Base-by-base conservation (phyloP, 805 yeast species). In the Barnettozyma botsteinii region DNA sequence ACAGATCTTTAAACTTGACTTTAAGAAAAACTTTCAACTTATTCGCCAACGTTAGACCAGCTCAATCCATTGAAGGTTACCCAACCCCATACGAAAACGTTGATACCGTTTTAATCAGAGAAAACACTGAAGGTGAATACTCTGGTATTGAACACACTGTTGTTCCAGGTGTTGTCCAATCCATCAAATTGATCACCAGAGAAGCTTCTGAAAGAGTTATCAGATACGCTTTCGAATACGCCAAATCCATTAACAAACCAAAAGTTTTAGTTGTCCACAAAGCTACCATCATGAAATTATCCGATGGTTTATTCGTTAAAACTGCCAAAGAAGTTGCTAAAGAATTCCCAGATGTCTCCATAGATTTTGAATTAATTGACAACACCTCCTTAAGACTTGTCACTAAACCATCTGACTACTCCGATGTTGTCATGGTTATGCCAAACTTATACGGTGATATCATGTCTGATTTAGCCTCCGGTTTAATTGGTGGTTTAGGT, bases 391-490 rank as follows among this genome's bases (percentile, higher is more conserved):
- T 93, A 66, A 83, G 78, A 66, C 78, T 88, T 64, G 94, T 94
- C 54, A 73, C 85, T 48, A 88, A 91, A 69, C 98, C 98, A 52
- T 45, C 62, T 27, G 81, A 81, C 56, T 91, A 88, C 80, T 74
- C 81, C 67, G 78, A 86, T 57, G 81, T 83, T 45, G 98, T 93
- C 60, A 72, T 74, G 67, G 98, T 93, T 56, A 93, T 94, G 96
- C 98, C 98, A 61, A 93, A 93, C 82, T 78, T 93, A 67, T 93
- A 93, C 70, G 98, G 98, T 78, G 98, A 93, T 68, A 93, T 93
- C 69, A 81, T 93, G 83, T 91, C 98, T 50, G 98, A 93, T 69
- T 75, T 93, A 67, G 87, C 95, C 55, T 85, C 96, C 44, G 98
- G 98, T 70, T 75, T 93, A 61, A 94, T 94, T 53, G 98, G 98